phyloP scores from a whole-genome alignment of 1,139 yeast genomes.

The Hyphopichia khmerensis region DNA sequence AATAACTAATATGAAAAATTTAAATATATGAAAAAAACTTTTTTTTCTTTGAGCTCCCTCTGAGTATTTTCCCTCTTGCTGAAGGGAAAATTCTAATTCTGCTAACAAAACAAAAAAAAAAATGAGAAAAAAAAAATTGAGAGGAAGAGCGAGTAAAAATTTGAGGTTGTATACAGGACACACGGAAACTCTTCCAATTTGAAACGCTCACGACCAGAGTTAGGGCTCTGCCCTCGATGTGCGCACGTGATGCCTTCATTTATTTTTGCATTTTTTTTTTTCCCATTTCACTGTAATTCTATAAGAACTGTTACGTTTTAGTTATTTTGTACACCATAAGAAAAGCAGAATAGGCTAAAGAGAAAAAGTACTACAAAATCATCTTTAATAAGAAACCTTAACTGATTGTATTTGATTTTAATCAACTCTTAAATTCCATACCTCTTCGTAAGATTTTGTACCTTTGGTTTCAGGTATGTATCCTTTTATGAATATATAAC shows the following conservation, averaged over 20 bases:
- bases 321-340: too few species aligned
- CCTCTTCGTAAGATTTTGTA: slow-evolving; percentile 54
- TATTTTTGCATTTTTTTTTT: too few species aligned
- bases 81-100: not conserved
- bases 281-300: too few species aligned
- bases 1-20: not conserved
- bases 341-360: too few species aligned
- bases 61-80: not conserved
- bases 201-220: too few species aligned
- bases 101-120: not conserved
- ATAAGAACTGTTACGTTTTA: too few species aligned
- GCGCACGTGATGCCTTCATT: not conserved
- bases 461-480: slow-evolving; percentile 83
- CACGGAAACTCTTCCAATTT: too few species aligned
- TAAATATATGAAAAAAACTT: slow-evolving; percentile 3
- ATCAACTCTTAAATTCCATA: slow-evolving; percentile 42
- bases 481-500: slow-evolving; percentile 45
- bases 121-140: not conserved
- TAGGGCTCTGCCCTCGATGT: not conserved
- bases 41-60: not conserved
- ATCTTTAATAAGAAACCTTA: not conserved
- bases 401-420: not conserved
- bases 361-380: too few species aligned
- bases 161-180: not conserved
- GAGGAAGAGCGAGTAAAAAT: not conserved